Evolutionary conservation across 495 filamentous ascomycete genomes (phyloP), one percentile per base, ranked within the genome.

Genomic region (Penicillium dipodomyicola): DNA sequence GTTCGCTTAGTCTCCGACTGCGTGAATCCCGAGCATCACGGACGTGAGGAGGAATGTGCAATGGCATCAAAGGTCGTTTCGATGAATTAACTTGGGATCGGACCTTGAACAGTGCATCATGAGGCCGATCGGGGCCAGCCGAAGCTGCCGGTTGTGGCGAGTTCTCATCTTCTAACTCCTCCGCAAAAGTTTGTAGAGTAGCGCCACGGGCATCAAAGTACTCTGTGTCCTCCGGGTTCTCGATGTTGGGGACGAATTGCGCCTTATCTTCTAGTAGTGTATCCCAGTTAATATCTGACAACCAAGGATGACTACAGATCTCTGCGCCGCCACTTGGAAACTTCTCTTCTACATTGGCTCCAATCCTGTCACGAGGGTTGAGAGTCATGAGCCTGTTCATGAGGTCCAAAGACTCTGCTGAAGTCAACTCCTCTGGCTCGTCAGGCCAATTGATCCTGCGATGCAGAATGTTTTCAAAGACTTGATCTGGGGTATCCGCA

Each of bases 181-280:
- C 90, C 15, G 87, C 84, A 67, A 97, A 97, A 6, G 87, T 83
- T 64, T 96, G 89, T 46, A 97, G 74, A 5, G 88, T 93, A 20
- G 94, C 94, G 27, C 94, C 94, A 46, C 94, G 84, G 35, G 90
- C 75, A 74, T 98, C 94, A 61, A 98, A 98, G 65, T 98, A 98
- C 63, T 98, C 94, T 0, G 94, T 98, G 62, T 97, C 93, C 69
- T 98, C 94, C 0, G 93, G 93, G 58, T 98, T 92, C 63, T 96
- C 90, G 4, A 88, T 84, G 29, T 87, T 87, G 3, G 94, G 94
- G n/a, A 98, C 86, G 67, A 98, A 98, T 55, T 95, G 86, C 19
- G 94, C 91, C 62, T 96, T 91, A 53, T 97, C 94, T 60, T 96
- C 87, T 4, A 96, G 79, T 19, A 98, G 72, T 0, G 86, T 91